Evolutionary conservation across 192 early-diverging fungal species (phyloP).

Genomic region (Mortierella antarctica): DNA sequence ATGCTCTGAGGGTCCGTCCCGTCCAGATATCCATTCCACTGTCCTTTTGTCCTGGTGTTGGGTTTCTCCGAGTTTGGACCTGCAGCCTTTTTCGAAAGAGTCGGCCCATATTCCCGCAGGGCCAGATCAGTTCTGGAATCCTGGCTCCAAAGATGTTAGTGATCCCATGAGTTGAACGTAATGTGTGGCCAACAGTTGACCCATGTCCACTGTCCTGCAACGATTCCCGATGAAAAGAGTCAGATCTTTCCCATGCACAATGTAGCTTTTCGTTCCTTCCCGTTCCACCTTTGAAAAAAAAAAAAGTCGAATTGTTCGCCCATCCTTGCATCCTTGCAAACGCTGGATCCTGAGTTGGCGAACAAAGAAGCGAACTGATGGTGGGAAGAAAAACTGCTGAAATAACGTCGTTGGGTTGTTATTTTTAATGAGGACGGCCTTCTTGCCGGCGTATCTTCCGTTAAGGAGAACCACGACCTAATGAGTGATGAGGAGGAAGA

Average conservation of each 20-base stretch:
- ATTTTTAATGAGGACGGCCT: slow-evolving; percentile 98
- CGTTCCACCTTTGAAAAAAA: slow-evolving; percentile 3
- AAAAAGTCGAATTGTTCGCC: background rate
- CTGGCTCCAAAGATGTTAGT: slow-evolving; percentile 12
- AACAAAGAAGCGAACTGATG: slow-evolving; percentile 14
- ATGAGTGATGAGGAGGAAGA: background rate
- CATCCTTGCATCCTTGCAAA: too few species aligned
- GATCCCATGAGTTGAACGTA: background rate
- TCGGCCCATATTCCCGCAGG: too few species aligned
- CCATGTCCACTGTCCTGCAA: background rate
- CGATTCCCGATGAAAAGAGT: background rate
- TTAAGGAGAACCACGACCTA: slow-evolving; percentile 98
- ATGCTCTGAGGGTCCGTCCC: too few species aligned
- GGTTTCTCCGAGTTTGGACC: too few species aligned
- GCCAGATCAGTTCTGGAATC: too few species aligned
- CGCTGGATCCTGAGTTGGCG: background rate
- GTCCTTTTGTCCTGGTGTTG: too few species aligned
- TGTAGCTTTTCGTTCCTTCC: background rate
- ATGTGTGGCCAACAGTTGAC: too few species aligned
- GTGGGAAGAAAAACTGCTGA: background rate
- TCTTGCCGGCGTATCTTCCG: slow-evolving; percentile 99
- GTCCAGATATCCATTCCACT: too few species aligned
- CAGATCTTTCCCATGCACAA: background rate
- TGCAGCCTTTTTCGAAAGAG: too few species aligned
- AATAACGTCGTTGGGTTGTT: slow-evolving; percentile 39